Evolutionary conservation across 225 moss, liverwort and hornwort species (phyloP), one percentile per base, ranked within the genome.

Genomic region (Thuidium tamariscinum): DNA sequence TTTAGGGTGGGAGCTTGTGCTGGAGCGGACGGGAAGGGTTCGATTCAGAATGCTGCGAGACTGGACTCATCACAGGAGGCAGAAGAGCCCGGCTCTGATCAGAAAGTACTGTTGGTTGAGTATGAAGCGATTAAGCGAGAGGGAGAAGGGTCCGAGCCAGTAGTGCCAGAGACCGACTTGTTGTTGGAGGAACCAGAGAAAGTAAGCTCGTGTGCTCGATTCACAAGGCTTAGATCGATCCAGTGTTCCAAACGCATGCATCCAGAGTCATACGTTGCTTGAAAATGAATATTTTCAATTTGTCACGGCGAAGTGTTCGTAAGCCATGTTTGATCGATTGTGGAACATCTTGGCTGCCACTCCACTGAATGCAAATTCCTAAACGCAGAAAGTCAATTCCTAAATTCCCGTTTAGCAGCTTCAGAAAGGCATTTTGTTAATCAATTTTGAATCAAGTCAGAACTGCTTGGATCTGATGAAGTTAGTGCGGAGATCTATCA

Each of bases 171-270:
- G 81, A 62, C 86, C 44, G 90, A 68, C 77, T 59, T 91, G 65
- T 59, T 80, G 39, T 72, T 91, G 87, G 75, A 92, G 83, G 90
- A 61, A 73, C 60, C 73, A 36, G 88, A 79, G 87, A 75, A 88
- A 67, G 91, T 89, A 89, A 92, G 89, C 70, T 56, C 57, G 62
- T n/a, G 26, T 42, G 34, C 76, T 67, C 26, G 60, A 60, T 60
- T 60, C 60, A 12, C 27, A 60, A 60, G 25, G 60, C 60, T 27
- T 23, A 60, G 60, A 27, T 57, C 57, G 57, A 57, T 60, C 12
- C 60, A 60, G 60, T 5, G 27, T 59, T 27, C 12, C 27, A 27
- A 60, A 60, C 27, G 60, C 12, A 60, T 60, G 60, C 60, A 26
- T 13, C 12, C 27, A 5, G 60, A 60, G 60, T 60, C 60, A 27